Percentiles rank a stretch among this genome's conserved stretches.
These are phyloP conservation scores for Plasmodium cynomolgi DNA, from an alignment of 169 alveolate species.

Conservation along the genomic window DNA sequence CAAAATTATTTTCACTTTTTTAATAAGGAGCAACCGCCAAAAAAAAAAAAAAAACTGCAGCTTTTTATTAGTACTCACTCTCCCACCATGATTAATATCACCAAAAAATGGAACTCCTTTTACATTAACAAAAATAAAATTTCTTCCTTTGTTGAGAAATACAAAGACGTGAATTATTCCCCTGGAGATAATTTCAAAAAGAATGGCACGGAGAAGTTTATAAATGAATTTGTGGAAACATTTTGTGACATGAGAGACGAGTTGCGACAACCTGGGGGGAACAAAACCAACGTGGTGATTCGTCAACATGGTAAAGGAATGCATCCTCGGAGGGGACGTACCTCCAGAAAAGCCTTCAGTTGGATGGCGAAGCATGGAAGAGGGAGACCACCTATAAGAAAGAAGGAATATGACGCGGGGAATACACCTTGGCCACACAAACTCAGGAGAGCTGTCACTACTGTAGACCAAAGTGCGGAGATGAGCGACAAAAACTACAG, in stretches of 20 bases:
- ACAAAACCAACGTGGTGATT: background rate
- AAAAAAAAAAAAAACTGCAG: constrained; percentile 44
- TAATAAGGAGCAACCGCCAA: constrained; percentile 21
- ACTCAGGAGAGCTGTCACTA: background rate
- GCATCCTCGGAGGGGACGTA: background rate
- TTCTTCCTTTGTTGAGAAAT: constrained; percentile 41
- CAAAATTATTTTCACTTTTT: constrained; percentile 49
- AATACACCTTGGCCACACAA: background rate
- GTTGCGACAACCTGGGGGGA: background rate
- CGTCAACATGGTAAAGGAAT: background rate
- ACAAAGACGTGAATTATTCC: constrained; percentile 5
- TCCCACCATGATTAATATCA: constrained; percentile 59
- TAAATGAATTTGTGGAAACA: constrained; percentile 35
- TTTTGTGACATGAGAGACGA: background rate
- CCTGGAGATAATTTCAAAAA: constrained; percentile 27
- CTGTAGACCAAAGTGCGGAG: background rate
- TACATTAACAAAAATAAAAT: constrained; percentile 47
- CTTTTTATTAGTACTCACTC: constrained; percentile 66
- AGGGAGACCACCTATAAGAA: background rate
- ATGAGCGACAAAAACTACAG: background rate
- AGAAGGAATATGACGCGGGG: background rate
- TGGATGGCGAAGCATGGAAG: background rate
- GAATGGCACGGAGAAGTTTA: constrained; percentile 50
- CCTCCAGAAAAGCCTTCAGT: background rate
- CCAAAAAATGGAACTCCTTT: constrained; percentile 52